Base-by-base conservation (phyloP, 495 filamentous ascomycete genomes). In the Hypoxylon cercidicola region DNA sequence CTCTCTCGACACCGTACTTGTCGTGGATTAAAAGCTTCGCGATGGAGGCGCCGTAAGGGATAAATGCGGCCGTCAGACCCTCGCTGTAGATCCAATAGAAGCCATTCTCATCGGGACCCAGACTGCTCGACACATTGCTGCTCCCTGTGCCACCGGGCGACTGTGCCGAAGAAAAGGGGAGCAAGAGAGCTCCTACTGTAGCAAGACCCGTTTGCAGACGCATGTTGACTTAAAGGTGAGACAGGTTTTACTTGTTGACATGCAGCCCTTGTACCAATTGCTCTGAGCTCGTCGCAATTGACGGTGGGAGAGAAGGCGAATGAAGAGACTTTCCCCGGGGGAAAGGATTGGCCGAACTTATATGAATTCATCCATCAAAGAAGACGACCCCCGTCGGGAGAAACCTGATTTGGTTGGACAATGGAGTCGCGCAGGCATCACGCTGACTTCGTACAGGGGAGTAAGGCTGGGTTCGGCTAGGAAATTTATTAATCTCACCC, bases 21-120 rank as follows among this genome's bases (percentile, higher is more conserved):
- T 94, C 91, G 34, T 87, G 84, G 71, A 96, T 83, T 64, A 89
- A 81, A 25, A 96, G 78, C 47, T 91, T 89, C 32, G 89, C 86
- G 52, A 96, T 82, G 51, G 86, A 87, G 13, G 91, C 92, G 21
- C 91, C 92, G 62, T 95, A 93, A 1, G 90, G 81, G 47, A 94
- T 89, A 74, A 95, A 88, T 37, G 81, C 82, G 11, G 88, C 89
- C 13, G 86, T 83, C 76, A 95, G 92, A 39, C 89, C 88, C 41
- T 85, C 81, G 39, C 88, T 87, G 47, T 81, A 78, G 73, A 96
- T 89, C 67, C 86, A 89, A 74, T 93, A 95, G 70, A 88, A 87
- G 25, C 83, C 83, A 59, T 82, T 64, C 34, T 64, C 53, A 62
- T 83, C 82, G 0, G 83, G 79, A 2, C 72, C 71, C 34, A 50